These are phyloP conservation scores for Dimocarpus longan DNA, from an alignment of 345 rosid species.

Conservation along the genomic window DNA sequence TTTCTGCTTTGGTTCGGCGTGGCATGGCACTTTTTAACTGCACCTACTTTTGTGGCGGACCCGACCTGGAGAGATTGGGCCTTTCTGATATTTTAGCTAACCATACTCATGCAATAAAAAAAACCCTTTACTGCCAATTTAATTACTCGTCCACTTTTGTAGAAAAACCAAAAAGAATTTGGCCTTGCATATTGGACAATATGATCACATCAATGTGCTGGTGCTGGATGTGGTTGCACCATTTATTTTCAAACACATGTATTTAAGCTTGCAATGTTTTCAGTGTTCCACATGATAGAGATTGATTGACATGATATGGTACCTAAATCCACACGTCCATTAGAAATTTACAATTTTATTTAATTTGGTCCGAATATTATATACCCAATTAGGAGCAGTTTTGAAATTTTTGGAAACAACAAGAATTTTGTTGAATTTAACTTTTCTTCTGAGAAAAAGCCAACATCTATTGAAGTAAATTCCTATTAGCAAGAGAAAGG, in stretches of 20 bases:
- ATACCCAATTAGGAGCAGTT: too few species aligned
- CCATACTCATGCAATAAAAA: too few species aligned
- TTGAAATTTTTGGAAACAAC: too few species aligned
- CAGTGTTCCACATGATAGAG: not conserved
- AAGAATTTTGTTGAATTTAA: too few species aligned
- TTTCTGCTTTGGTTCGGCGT: constrained; percentile 6
- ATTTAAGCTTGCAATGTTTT: not conserved
- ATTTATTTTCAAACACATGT: not conserved
- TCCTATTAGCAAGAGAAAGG: too few species aligned
- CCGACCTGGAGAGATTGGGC: not conserved
- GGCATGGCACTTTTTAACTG: not conserved
- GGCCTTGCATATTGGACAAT: not conserved
- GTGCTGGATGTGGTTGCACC: not conserved
- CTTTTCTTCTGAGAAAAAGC: too few species aligned
- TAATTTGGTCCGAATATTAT: not conserved
- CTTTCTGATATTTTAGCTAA: not conserved
- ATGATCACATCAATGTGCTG: not conserved
- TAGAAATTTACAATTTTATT: not conserved
- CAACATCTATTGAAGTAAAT: too few species aligned
- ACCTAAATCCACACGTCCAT: not conserved
- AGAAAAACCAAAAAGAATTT: not conserved
- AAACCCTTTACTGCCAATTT: too few species aligned
- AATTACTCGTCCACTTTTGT: too few species aligned
- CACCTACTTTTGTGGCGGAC: not conserved
- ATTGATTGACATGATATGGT: not conserved